A percentile compares a stretch with the other conserved stretches of the same genome.
Conservation (phyloP, 306 rosid genomes). For the Pyrus betulifolia region DNA sequence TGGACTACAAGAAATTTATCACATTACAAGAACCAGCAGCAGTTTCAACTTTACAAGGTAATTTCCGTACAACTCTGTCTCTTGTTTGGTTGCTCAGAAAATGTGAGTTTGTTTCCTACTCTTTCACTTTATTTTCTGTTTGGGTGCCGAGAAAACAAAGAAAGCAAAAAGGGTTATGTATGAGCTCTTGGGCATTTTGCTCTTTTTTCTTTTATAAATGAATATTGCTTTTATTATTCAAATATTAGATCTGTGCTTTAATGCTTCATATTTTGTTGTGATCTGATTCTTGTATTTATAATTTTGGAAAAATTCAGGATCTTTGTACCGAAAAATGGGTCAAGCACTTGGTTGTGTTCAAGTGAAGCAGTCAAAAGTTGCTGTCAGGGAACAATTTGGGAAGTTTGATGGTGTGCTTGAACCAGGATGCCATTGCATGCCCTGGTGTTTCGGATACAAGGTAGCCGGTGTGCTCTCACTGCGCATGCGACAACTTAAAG, state of each 20-base stretch:
- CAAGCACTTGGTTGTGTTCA: constrained; percentile 47
- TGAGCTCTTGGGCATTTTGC: too few relatives aligned
- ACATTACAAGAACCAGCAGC: neutral
- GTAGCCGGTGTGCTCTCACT: constrained; percentile 48
- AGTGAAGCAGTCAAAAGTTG: constrained; percentile 63
- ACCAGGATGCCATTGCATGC: constrained; percentile 68
- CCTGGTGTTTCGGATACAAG: constrained; percentile 60
- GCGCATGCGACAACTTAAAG: constrained; percentile 61
- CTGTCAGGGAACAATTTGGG: constrained; percentile 52
- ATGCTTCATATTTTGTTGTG: neutral
- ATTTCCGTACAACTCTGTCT: neutral
- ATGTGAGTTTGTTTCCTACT: neutral
- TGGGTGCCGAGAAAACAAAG: neutral
- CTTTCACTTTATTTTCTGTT: neutral
- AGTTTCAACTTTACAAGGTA: neutral
- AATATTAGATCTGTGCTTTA: neutral
- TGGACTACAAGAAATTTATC: neutral
- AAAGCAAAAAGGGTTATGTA: neutral
- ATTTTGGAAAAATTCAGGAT: too few relatives aligned
- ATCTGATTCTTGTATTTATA: too few relatives aligned
- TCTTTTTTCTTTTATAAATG: too few relatives aligned
- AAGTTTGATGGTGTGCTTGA: constrained; percentile 42
- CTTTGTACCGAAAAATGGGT: constrained; percentile 37
- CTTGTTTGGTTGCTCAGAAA: neutral
- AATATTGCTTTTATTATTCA: neutral